Conservation (phyloP, 768 basidiomycete species). For the Dentipellis fragilis region DNA sequence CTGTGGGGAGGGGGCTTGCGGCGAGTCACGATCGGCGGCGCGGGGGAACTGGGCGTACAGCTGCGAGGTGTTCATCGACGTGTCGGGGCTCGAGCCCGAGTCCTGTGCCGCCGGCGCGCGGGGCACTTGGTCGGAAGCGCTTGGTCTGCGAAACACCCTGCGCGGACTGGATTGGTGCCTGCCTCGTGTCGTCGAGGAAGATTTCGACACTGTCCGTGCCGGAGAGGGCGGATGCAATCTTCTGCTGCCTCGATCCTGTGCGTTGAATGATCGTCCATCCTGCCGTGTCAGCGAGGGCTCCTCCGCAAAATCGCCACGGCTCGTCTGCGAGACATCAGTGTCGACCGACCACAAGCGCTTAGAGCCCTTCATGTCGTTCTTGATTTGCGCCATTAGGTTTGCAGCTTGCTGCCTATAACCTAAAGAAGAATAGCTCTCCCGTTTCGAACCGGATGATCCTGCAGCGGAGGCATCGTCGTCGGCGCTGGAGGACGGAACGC, state of each 20-base stretch:
- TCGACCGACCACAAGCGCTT: slow-evolving; percentile 67
- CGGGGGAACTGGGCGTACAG: slow-evolving; percentile 21
- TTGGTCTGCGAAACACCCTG: not conserved
- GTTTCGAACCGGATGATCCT: slow-evolving; percentile 14
- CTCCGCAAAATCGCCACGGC: slow-evolving; percentile 5
- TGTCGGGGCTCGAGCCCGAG: slow-evolving; percentile 22
- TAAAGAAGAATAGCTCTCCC: slow-evolving; percentile 44
- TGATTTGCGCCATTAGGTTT: slow-evolving; percentile 78
- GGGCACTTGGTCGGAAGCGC: slow-evolving; percentile 16
- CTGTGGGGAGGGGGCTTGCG: slow-evolving; percentile 14
- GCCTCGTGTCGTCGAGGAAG: slow-evolving; percentile 16
- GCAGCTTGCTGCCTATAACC: slow-evolving; percentile 71
- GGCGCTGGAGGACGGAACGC: slow-evolving; percentile 3
- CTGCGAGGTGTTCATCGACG: slow-evolving; percentile 29
- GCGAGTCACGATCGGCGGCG: slow-evolving; percentile 17
- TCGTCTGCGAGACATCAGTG: slow-evolving; percentile 38
- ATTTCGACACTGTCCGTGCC: not conserved
- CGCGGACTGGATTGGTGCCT: not conserved
- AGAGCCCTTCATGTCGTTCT: slow-evolving; percentile 62
- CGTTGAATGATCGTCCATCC: not conserved
- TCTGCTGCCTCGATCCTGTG: not conserved
- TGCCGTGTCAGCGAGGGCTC: not conserved
- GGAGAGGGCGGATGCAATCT: not conserved
- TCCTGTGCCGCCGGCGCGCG: slow-evolving; percentile 33
- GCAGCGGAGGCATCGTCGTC: not conserved